Evolutionary conservation across 164 flowering plant genomes (phyloP), one percentile per base, ranked within the genome.

Genomic region (Nymphaea thermarum): DNA sequence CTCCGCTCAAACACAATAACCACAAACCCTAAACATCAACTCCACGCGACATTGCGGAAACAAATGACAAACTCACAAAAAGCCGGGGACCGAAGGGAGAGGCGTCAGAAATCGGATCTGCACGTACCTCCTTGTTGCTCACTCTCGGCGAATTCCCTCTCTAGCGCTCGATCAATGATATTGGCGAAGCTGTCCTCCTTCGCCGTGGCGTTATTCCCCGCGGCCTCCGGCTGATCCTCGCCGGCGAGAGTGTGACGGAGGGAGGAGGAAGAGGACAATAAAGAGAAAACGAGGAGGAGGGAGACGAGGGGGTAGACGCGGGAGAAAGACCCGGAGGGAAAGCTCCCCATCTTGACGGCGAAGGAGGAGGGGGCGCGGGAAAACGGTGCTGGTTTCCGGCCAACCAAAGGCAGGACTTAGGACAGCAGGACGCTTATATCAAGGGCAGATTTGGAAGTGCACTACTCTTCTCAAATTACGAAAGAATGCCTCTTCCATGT

Each of bases 161-260:
- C 90, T 25, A 91, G 78, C 25, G 95, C 97, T 7, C 81, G 83
- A 76, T 87, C 97, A 64, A 91, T 82, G 77, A 89, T 87, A 70
- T 83, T 84, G 10, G 95, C 93, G 44, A 91, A 82, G 72, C 87
- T 84, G 42, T 83, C 89, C 63, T 84, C 90, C 43, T 75, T 78
- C 43, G 83, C 76, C 70, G 73, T 43, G 45, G 79, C 77, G 66
- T 72, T 74, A 73, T 74, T 77, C 55, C 55, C 55, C 36, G 36
- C 36, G 55, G 55, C 11, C 12, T 47, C 55, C 11, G 55, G 11
- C 7, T 7, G 55, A 47, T 6, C 55, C 3, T 47, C 55, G 55
- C 12, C 55, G 55, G 55, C 55, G 2, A 61, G 63, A 61, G 63
- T 2, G 6, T 4, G 42, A n/a, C 25, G 42, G 63, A 61, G 63